Evolutionary conservation across 2,329 filamentous ascomycete genomes (phyloP), one percentile per base, ranked within the genome.

Genomic region (Hypoxylon sp.): DNA sequence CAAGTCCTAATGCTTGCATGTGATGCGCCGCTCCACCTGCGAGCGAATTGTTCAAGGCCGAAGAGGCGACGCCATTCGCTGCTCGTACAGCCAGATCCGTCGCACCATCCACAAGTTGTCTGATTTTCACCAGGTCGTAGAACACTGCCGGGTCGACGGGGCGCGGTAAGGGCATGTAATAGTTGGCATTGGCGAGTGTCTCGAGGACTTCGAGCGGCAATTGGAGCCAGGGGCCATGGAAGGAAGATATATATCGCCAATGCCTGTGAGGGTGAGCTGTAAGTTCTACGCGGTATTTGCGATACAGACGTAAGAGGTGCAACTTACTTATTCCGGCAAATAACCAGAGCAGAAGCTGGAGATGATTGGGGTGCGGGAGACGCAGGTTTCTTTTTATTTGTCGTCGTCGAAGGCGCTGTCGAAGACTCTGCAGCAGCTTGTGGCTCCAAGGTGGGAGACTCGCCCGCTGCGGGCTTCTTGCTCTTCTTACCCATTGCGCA

Each of bases 161-260:
- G 61, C 87, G 90, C 8, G 93, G 93, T 26, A 89, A 87, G 14
- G 90, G 90, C 70, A 90, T 89, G 69, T 90, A 89, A 80, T 90
- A 94, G 80, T 95, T 96, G 76, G 88, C 89, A 79, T 93, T 88
- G 57, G 92, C 92, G 52, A 96, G 85, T 51, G 86, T 88, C 77
- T 94, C 90, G 78, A 96, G 88, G 60, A 93, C 87, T 78, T 95
- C 92, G 67, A 89, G 86, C 18, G 92, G 91, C 60, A 95, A 83
- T 77, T 93, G 90, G 12, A 94, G 86, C 93, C 93, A 96, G 70
- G 91, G 89, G 22, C 92, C 93, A 75, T 94, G 90, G 74, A 92
- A 96, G 26, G 89, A 91, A 20, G 91, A 93, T 63, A 96, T 93
- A 77, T 93, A 93, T 68, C 89, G 87, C 92, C 92, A 95, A 80